Base-by-base conservation (phyloP, 108 stramenopile species). In the Licmophora abbreviata region DNA sequence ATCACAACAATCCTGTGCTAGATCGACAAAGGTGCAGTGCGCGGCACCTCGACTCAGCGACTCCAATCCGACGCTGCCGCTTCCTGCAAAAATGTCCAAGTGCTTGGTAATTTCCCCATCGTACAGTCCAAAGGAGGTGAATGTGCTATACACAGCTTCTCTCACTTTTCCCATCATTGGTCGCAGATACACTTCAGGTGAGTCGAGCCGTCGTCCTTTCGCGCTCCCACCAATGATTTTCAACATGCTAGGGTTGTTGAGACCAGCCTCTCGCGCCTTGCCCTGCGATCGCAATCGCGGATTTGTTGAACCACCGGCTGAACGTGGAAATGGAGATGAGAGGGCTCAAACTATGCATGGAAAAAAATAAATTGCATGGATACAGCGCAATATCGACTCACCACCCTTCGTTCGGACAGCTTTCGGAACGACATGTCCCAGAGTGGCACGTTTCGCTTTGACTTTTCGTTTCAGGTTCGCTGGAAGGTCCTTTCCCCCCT, bases 81-180 rank as follows among this genome's bases (percentile, higher is more conserved):
- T 78, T 32, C 97, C 97, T 29, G 84, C 69, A 64, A 97, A 97
- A 3, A 93, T 74, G 69, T 97, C 97, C 57, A 97, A 76, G 57
- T 87, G 78, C 7, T 83, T 68, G 20, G 35, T 65, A n/a, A 61
- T 56, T 4, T 40, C 40, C 28, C 64, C 69, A 40, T 81, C 74
- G 63, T 93, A 97, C 47, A 97, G 41, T 5, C 91, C 95, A 66
- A 95, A 91, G 30, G 72, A 74, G 14, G 61, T 75, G 27, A 97
- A 73, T 6, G 94, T 95, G 31, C 76, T 81, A 68, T 81, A 97
- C 4, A 96, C 74, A 27, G 96, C 95, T 68, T 97, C 96, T 38
- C 80, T 56, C 10, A 97, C 96, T 66, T 96, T 97, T 10, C 92
- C 93, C 96, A 97, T 97, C 96, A 97, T 97, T 41, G 96, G 96